phyloP scores from a whole-genome alignment of 192 early-diverging fungal species.

The Coemansia biformis region DNA sequence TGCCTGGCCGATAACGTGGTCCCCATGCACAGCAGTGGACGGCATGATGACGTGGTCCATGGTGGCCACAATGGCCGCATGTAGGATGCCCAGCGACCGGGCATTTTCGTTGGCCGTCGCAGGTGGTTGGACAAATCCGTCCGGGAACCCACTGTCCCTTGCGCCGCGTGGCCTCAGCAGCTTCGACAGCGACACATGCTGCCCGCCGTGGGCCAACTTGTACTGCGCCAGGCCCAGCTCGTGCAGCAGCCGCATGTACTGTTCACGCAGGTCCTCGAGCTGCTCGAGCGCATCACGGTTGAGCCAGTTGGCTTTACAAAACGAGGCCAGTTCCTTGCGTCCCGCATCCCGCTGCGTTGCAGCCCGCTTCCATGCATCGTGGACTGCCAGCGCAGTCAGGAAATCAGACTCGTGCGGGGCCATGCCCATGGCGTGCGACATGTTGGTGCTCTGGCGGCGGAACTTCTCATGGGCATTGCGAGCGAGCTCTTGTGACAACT shows the following conservation, averaged over 20 bases:
- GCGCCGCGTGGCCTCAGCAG: too few species aligned
- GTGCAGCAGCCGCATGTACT: slow-evolving; percentile 16
- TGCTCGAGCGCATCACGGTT: slow-evolving; percentile 15
- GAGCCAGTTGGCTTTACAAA: slow-evolving; percentile 9
- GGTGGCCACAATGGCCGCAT: too few species aligned
- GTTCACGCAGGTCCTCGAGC: slow-evolving; percentile 31
- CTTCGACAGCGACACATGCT: too few species aligned
- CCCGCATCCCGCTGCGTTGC: neutral
- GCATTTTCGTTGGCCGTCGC: too few species aligned
- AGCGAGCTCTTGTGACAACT: too few species aligned
- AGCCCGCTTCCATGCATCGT: slow-evolving; percentile 18
- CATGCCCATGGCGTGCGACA: neutral
- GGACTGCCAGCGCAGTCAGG: slow-evolving; percentile 8
- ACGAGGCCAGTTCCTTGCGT: neutral
- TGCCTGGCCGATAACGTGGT: too few species aligned
- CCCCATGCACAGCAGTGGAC: too few species aligned
- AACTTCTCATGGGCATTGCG: slow-evolving; percentile 6
- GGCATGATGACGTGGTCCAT: too few species aligned
- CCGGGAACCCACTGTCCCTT: too few species aligned
- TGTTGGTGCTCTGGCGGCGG: neutral
- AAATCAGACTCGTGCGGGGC: slow-evolving; percentile 17
- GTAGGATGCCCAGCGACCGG: too few species aligned
- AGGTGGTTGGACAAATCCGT: too few species aligned
- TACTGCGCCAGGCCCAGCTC: slow-evolving; percentile 15
- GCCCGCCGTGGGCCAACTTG: too few species aligned